Evolutionary conservation across 1,284 basidiomycete species (phyloP).

Genomic region (Melampsora abietis-canadensis): DNA sequence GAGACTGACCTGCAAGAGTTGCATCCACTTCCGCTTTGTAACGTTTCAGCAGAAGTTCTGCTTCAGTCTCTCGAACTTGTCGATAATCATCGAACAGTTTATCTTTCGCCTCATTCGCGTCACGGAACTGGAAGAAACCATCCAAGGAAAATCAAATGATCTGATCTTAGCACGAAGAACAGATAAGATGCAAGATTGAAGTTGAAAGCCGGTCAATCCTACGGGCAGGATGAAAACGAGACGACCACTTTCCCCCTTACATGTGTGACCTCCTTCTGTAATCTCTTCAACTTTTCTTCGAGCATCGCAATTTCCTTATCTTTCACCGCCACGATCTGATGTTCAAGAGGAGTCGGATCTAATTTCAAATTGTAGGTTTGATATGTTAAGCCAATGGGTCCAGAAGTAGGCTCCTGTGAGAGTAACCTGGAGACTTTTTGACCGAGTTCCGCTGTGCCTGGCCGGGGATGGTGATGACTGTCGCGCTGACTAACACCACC

Average conservation of each 20-base stretch:
- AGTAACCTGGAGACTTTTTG: conserved; percentile 8
- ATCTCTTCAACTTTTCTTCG: neutral
- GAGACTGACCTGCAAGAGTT: conserved; percentile 17
- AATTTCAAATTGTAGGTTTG: neutral
- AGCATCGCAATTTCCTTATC: neutral
- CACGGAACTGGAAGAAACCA: conserved; percentile 15
- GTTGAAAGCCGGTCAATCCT: neutral
- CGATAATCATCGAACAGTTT: conserved; percentile 23
- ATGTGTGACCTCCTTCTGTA: conserved; percentile 1
- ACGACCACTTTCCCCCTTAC: neutral
- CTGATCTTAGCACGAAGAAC: neutral
- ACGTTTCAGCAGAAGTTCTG: conserved; percentile 10
- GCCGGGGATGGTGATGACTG: neutral
- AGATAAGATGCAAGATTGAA: neutral
- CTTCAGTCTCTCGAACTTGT: conserved; percentile 26
- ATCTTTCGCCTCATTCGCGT: conserved; percentile 25
- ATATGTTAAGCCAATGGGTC: neutral
- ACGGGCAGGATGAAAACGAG: neutral
- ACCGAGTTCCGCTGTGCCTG: neutral
- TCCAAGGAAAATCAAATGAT: neutral
- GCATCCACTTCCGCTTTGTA: conserved; percentile 22
- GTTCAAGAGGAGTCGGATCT: neutral
- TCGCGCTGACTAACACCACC: neutral
- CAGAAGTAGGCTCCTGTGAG: neutral
- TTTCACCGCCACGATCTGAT: neutral